Base-by-base conservation (phyloP, 2,329 filamentous ascomycete species). In the Aphanoascus verrucosus region DNA sequence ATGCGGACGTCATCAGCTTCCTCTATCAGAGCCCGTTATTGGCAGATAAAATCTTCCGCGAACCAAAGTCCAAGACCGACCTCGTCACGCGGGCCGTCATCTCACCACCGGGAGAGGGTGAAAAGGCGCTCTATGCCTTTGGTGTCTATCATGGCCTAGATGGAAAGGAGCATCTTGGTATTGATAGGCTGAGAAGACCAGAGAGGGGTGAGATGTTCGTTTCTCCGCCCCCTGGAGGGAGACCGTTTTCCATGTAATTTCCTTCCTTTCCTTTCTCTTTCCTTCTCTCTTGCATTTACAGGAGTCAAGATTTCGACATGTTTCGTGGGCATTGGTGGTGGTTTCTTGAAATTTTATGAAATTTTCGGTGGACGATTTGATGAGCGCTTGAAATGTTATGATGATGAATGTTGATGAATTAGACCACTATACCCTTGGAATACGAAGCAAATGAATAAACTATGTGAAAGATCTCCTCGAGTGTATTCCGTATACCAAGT, bases 1-100 rank as follows among this genome's bases (percentile, higher is more conserved):
- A 94, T 15, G 85, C 86, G 1, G 88, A 90, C 65, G 75, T 90
- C 19, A 78, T 94, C 60, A 84, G 82, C 63, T 90, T 91, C 65
- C 74, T 91, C 41, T 82, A 86, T 55, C 83, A 84, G 60, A 83
- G 83, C 42, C 83, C 84, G 20, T 73, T 94, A 15, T 73, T 87
- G 1, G 74, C 79, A 4, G 89, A 95, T 63, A 76, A 82, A 8
- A 79, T 85, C 0, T 91, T 96, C 65, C 77, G 82, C 49, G 78
- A 82, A 37, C 80, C 84, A 2, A 74, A 76, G 28, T 82, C 77
- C n/a, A 84, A 83, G 58, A 74, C 74, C 0, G 84, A 89, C 58
- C 76, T 96, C 17, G 77, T 84, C 19, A 81, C 78, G 0, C 75
- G 85, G 41, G 72, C 95, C 1, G 82, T 87, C 49, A 80, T 42